Evolutionary conservation across 2,329 filamentous ascomycete genomes (phyloP), one percentile per base, ranked within the genome.

Genomic region (Remersonia thermophila): DNA sequence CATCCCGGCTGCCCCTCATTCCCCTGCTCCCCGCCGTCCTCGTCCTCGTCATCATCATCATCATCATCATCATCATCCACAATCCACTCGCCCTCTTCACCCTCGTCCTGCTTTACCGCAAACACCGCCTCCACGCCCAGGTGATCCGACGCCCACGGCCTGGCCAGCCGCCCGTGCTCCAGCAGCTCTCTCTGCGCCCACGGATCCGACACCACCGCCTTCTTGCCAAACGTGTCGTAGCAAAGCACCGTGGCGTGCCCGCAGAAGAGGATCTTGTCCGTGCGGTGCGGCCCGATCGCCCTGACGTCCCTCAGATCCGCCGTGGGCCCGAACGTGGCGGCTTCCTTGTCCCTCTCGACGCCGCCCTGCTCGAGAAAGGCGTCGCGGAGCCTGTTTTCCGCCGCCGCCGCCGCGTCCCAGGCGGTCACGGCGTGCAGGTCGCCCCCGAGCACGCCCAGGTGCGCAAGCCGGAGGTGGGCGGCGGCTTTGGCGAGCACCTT

Each of bases 261-360:
- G 29, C 58, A 60, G 45, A 60, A 67, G 18, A 65, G 55, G 8
- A 73, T 56, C 51, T 74, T 95, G 37, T 74, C 71, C 67, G 73
- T 69, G 5, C 71, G 55, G 25, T 56, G 61, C 36, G 60, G 63
- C 0, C 68, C 69, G 50, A 66, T 73, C 38, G 47, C 54, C 55
- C 35, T 61, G 44, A 32, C 41, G 49, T 2, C 56, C 54, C 3
- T n/a, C n/a, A n/a, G n/a, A n/a, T 59, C 47, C 2, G 60, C 62
- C 54, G 74, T 71, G 42, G 73, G 64, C 0, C 72, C 71, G 71
- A 71, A 76, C 0, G 71, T 76, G 45, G 64, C 70, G 0, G 68
- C 69, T 8, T 62, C 58, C 3, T 66, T 62, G n/a, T 54, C 58
- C 29, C 65, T 63, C 40, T 73, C 70, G 27, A 54, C 35, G 0